A percentile compares a stretch with the other conserved stretches of the same genome.
Evolutionary conservation across 73 alveolate species (phyloP).

Genomic region (Breviolum minutum): DNA sequence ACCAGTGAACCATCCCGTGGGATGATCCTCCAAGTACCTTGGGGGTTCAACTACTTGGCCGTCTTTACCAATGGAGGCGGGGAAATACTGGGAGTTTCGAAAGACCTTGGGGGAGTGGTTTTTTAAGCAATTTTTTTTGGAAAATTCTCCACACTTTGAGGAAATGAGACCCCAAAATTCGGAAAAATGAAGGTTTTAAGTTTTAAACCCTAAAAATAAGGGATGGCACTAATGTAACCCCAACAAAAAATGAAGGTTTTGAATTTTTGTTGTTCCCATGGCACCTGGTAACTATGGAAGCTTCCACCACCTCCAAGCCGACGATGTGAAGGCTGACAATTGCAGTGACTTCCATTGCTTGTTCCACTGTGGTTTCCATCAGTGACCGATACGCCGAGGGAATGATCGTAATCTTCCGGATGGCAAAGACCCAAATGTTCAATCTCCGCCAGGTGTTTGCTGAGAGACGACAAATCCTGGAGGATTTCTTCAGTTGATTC

Average conservation of each 20-base stretch:
- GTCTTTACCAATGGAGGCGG: no score
- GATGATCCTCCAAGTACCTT: no score
- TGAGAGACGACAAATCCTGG: constrained; percentile 26
- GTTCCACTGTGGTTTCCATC: not conserved
- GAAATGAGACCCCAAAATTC: not conserved
- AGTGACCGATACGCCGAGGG: not conserved
- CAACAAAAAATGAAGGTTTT: not conserved
- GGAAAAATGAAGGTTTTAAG: not conserved
- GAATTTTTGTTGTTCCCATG: not conserved
- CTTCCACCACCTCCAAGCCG: constrained; percentile 75
- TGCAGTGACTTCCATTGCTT: not conserved
- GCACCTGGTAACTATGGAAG: constrained; percentile 37
- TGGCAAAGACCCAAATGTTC: constrained; percentile 46
- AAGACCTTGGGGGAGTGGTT: no score
- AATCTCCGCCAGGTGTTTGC: constrained; percentile 26
- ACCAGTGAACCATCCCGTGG: no score
- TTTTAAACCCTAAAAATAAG: not conserved
- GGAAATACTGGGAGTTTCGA: no score
- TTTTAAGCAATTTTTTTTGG: no score
- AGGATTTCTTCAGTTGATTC: not conserved
- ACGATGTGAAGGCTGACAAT: constrained; percentile 29
- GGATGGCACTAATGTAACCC: not conserved
- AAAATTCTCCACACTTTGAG: no score
- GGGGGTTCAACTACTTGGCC: no score
- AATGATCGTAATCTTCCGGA: constrained; percentile 30